Evolutionary conservation across 1,284 basidiomycete genomes (phyloP).

Genomic region (Sphaerobolus stellatus): DNA sequence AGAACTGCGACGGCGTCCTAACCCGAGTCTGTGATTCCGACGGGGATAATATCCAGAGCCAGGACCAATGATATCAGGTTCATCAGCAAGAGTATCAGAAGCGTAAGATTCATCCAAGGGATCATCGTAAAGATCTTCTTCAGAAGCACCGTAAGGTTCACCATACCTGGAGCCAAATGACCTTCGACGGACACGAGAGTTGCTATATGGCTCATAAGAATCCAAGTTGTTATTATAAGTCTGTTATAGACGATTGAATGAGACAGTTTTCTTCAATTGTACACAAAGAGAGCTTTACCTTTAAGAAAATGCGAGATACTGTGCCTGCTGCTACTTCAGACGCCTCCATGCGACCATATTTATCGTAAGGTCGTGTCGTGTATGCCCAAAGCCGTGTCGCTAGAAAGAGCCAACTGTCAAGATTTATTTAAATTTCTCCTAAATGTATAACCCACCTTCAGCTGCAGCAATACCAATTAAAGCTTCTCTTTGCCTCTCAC

Average conservation of each 20-base stretch:
- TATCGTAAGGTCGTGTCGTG: constrained; percentile 41
- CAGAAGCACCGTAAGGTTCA: neutral
- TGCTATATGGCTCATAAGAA: constrained; percentile 3
- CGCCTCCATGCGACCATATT: constrained; percentile 44
- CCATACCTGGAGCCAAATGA: neutral
- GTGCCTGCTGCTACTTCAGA: constrained; percentile 59
- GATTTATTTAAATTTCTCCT: neutral
- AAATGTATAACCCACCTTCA: constrained; percentile 44
- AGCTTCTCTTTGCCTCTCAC: constrained; percentile 56
- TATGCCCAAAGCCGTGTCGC: constrained; percentile 49
- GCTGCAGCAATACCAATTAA: constrained; percentile 61
- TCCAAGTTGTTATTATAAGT: neutral
- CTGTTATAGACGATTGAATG: neutral
- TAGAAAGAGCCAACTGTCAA: constrained; percentile 13
- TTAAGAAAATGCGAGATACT: constrained; percentile 49
- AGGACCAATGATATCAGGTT: neutral
- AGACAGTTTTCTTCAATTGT: neutral
- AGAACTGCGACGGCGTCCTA: neutral
- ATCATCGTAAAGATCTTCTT: constrained; percentile 1
- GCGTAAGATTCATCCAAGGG: neutral
- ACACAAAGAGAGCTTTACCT: constrained; percentile 18
- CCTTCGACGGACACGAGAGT: neutral
- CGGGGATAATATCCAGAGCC: too few relatives aligned
- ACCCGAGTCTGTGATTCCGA: neutral
- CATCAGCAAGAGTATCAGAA: neutral